Base-by-base conservation (phyloP, 2,329 filamentous ascomycete species). In the Curvularia eragrostidis region DNA sequence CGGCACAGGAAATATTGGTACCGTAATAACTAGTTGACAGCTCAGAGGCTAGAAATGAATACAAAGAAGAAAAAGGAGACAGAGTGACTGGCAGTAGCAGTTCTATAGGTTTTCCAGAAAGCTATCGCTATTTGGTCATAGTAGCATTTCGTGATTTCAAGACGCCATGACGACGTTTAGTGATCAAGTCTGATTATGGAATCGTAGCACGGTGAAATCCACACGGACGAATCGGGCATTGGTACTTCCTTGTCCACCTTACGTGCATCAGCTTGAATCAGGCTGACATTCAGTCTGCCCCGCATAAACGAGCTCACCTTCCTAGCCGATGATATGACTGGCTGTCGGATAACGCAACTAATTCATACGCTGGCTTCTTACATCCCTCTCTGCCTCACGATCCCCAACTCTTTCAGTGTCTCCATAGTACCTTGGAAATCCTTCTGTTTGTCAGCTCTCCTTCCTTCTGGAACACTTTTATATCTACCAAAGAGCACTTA, bases 381-480 rank as follows among this genome's bases (percentile, higher is more conserved):
- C 15, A 57, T 23, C 12, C 23, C 28, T 21, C 24, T 48, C 24
- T 21, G 46, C 6, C 47, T 26, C 21, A 52, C 48, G 9, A 59
- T 47, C 2, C 52, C 51, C 21, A 21, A 41, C 12, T 19, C 32
- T 5, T 59, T 42, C 26, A 51, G 23, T 34, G 41, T 26, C 30
- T 43, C 6, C 44, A 56, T 44, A 19, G 39, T 58, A 24, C 30
- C 30, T 12, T 50, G 38, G 3, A 54, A 38, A 18, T 54, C 46
- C 55, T 58, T 5, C 1, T 32, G 5, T 4, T 34, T 23, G 18
- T 49, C 19, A 38, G 47, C 32, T 23, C n/a, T 12, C 9, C 15
- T 38, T 34, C 28, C 26, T 2, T 23, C 13, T 12, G 9, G 12
- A 9, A 30, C 10, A 30, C 18, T 18, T 8, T 18, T 2, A 15